phyloP scores from a whole-genome alignment of 2,329 filamentous ascomycete species.

The Fusarium pilosicola region DNA sequence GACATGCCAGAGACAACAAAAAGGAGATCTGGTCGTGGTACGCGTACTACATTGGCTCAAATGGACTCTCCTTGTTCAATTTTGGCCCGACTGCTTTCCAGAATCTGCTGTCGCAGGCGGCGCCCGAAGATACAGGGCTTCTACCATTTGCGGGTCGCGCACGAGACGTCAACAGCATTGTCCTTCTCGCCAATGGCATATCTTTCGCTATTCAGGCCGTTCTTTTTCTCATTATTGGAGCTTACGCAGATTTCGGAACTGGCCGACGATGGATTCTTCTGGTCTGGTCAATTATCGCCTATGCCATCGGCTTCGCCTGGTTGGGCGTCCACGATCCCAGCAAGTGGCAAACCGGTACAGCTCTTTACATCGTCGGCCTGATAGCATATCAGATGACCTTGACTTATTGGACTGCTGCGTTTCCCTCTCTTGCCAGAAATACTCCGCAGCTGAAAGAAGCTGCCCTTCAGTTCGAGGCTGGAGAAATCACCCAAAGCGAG shows the following conservation, averaged over 20 bases:
- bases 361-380: constrained; percentile 72
- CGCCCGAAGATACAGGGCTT: constrained; percentile 60
- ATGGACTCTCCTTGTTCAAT: constrained; percentile 71
- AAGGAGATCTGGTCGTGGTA: constrained; percentile 45
- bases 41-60: constrained; percentile 72
- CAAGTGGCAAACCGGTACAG: constrained; percentile 69
- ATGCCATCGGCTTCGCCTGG: constrained; percentile 73
- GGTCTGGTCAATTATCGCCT: constrained; percentile 68
- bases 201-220: constrained; percentile 74
- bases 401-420: constrained; percentile 75
- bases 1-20: constrained; percentile 27
- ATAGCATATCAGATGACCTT: constrained; percentile 74
- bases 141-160: constrained; percentile 65
- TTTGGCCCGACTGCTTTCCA: constrained; percentile 73
- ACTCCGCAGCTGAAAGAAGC: constrained; percentile 48
- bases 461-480: constrained; percentile 45
- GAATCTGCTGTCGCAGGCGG: constrained; percentile 70
- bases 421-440: constrained; percentile 53
- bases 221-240: constrained; percentile 62
- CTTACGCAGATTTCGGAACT: constrained; percentile 71
- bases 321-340: constrained; percentile 69
- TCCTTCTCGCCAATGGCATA: constrained; percentile 73
- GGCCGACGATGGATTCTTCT: constrained; percentile 72
- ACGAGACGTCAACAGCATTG: constrained; percentile 72
- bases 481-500: constrained; percentile 65